phyloP scores from a whole-genome alignment of 129 eudicot genomes.

The Solidago caesia region DNA sequence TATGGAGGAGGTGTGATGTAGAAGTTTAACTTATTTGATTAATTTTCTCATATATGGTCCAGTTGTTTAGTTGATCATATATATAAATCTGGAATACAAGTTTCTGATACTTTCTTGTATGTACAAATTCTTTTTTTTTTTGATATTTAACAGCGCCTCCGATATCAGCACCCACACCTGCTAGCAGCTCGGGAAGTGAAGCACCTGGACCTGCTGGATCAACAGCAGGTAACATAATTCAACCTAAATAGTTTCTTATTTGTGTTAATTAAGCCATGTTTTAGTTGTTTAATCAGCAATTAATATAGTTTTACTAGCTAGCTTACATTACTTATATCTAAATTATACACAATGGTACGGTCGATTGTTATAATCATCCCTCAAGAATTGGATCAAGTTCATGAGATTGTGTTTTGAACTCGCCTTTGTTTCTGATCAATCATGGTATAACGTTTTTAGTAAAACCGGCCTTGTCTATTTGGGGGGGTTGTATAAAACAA shows the following conservation, averaged over 20 bases:
- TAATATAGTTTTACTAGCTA: too few species aligned
- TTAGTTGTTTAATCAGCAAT: neutral
- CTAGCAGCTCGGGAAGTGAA: constrained; percentile 8
- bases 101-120: neutral
- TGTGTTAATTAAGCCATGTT: neutral
- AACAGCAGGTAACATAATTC: constrained; percentile 23
- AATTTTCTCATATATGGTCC: neutral
- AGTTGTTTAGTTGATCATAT: neutral
- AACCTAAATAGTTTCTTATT: neutral
- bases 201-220: constrained; percentile 30
- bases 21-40: neutral
- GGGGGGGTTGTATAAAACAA: too few species aligned
- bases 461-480: too few species aligned
- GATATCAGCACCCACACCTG: constrained; percentile 25
- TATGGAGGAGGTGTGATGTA: too few species aligned
- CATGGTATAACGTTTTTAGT: too few species aligned
- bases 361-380: too few species aligned
- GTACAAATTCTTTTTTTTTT: neutral
- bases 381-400: too few species aligned
- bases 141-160: constrained; percentile 18
- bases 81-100: neutral
- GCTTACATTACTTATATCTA: too few species aligned
- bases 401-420: too few species aligned
- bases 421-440: too few species aligned
- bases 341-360: too few species aligned